Percentiles rank a stretch among this genome's conserved stretches.
phyloP scores from a whole-genome alignment of 495 filamentous ascomycete species.

The Tuber melanosporum region DNA sequence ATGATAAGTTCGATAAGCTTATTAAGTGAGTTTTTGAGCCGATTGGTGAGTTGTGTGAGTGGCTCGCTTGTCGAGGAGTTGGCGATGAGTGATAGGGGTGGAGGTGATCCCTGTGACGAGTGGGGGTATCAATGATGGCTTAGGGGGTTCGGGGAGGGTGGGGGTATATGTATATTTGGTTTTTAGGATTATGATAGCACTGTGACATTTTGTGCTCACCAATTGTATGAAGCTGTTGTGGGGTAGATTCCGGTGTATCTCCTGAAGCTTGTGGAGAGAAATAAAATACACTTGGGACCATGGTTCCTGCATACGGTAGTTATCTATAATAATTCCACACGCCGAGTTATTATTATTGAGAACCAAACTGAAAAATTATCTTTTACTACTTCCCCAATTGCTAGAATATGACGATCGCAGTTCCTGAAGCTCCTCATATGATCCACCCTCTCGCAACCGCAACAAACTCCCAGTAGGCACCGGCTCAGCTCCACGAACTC shows the following conservation, averaged over 20 bases:
- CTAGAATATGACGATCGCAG: not conserved
- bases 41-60: not conserved
- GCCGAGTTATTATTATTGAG: not conserved
- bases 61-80: not conserved
- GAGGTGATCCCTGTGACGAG: not conserved
- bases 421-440: not conserved
- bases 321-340: not conserved
- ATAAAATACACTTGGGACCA: not conserved
- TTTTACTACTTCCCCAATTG: not conserved
- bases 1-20: not conserved
- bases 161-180: not conserved
- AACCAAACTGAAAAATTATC: not conserved
- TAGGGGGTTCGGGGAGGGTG: not conserved
- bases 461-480: not conserved
- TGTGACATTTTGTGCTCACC: not conserved
- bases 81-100: not conserved
- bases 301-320: not conserved
- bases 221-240: not conserved
- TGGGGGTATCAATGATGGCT: not conserved
- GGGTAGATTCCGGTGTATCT: not conserved
- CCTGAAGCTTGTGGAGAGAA: not conserved
- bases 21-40: constrained; percentile 3
- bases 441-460: not conserved
- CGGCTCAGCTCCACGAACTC: not conserved
- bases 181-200: not conserved